Evolutionary conservation across 2,329 filamentous ascomycete species (phyloP).

Genomic region (Sporothrix euskadiensis): DNA sequence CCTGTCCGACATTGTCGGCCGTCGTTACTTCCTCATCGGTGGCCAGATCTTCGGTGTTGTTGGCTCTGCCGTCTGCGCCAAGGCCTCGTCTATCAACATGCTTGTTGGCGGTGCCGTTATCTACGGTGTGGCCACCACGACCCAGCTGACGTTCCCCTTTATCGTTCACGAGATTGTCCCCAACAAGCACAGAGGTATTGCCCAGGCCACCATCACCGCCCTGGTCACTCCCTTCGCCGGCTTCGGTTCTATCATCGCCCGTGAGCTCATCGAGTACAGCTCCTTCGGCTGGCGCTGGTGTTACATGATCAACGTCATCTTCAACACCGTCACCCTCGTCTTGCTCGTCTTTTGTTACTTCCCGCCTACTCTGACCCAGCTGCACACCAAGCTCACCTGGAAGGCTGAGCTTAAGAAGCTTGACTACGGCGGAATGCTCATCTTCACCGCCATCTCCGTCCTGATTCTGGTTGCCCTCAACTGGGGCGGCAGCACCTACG

Average conservation of each 20-base stretch:
- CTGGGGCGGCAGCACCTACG: slow-evolving; percentile 47
- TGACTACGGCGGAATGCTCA: slow-evolving; percentile 47
- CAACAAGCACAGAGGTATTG: slow-evolving; percentile 44
- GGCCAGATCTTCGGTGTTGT: slow-evolving; percentile 42
- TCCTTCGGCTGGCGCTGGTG: slow-evolving; percentile 45
- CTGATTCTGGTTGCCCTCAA: slow-evolving; percentile 51
- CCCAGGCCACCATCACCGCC: slow-evolving; percentile 39
- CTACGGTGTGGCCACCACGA: slow-evolving; percentile 42
- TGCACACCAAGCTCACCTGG: slow-evolving; percentile 43
- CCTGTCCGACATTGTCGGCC: slow-evolving; percentile 44
- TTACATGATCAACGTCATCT: slow-evolving; percentile 46
- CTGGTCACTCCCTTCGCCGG: slow-evolving; percentile 36
- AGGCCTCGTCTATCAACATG: slow-evolving; percentile 40
- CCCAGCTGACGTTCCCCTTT: slow-evolving; percentile 44
- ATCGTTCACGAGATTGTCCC: slow-evolving; percentile 46
- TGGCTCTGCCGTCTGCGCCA: slow-evolving; percentile 41
- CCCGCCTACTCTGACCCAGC: slow-evolving; percentile 42
- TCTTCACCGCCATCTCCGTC: slow-evolving; percentile 48
- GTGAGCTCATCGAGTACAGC: slow-evolving; percentile 40
- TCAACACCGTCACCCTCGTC: slow-evolving; percentile 40
- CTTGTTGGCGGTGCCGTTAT: slow-evolving; percentile 43
- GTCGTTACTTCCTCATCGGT: slow-evolving; percentile 45
- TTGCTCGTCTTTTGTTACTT: slow-evolving; percentile 44
- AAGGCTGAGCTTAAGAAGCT: slow-evolving; percentile 40
- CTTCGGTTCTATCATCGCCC: slow-evolving; percentile 40